Percentiles rank a stretch among this genome's conserved stretches.
These are phyloP conservation scores for Apiospora aurea DNA, from an alignment of 2,329 filamentous ascomycete genomes.

Conservation along the genomic window DNA sequence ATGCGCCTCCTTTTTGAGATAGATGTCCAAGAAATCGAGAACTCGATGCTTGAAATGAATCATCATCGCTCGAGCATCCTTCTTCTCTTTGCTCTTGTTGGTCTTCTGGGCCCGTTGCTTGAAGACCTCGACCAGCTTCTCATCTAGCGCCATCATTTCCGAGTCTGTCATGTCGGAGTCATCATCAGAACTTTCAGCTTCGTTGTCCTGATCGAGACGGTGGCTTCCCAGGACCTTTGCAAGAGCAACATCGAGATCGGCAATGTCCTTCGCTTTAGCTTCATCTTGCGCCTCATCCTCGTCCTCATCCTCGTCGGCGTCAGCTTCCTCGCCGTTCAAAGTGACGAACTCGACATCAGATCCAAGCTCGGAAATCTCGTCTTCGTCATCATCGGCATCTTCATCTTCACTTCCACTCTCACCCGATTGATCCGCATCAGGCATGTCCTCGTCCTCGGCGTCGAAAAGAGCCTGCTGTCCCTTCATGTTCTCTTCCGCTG, in stretches of 20 bases:
- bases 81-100: constrained; percentile 82
- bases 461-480: constrained; percentile 90
- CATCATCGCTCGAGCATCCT: constrained; percentile 87
- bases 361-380: constrained; percentile 47
- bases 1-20: constrained; percentile 78
- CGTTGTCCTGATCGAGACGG: constrained; percentile 63
- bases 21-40: constrained; percentile 86
- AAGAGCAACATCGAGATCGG: constrained; percentile 74
- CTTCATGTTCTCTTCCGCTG: constrained; percentile 79
- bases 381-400: constrained; percentile 49
- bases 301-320: constrained; percentile 51
- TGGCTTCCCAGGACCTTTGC: constrained; percentile 80
- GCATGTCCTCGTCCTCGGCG: constrained; percentile 66
- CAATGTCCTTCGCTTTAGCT: constrained; percentile 52
- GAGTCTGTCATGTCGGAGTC: constrained; percentile 93
- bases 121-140: constrained; percentile 84
- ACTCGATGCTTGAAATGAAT: constrained; percentile 95
- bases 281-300: constrained; percentile 51
- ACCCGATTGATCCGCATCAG: constrained; percentile 50
- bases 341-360: constrained; percentile 51
- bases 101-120: constrained; percentile 72
- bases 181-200: constrained; percentile 63
- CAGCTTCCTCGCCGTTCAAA: constrained; percentile 47
- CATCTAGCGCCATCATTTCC: constrained; percentile 64
- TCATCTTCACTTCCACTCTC: constrained; percentile 51